phyloP scores from a whole-genome alignment of 2,329 filamentous ascomycete species.

The Nakataea oryzae region DNA sequence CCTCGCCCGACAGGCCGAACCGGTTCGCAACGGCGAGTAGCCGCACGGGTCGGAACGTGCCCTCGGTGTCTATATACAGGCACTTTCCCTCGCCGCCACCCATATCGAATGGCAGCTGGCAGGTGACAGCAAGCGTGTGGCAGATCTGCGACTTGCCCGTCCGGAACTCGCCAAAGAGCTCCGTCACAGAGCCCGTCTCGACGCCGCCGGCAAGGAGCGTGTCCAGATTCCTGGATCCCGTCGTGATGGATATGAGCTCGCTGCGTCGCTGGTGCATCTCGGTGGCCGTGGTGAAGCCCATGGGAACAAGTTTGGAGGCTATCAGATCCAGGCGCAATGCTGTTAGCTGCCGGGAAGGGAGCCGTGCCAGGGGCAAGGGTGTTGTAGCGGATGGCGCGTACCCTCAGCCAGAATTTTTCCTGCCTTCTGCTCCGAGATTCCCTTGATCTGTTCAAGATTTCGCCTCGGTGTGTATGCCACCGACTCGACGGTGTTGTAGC shows the following conservation, averaged over 20 bases:
- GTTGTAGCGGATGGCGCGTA: slow-evolving; percentile 23
- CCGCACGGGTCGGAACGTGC: slow-evolving; percentile 88
- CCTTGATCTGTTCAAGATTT: slow-evolving; percentile 87
- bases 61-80: slow-evolving; percentile 96
- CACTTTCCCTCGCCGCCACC: slow-evolving; percentile 97
- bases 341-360: background rate
- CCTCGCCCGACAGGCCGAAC: slow-evolving; percentile 89
- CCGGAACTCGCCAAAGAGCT: slow-evolving; percentile 95
- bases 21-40: slow-evolving; percentile 86
- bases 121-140: slow-evolving; percentile 96
- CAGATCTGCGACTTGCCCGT: slow-evolving; percentile 99
- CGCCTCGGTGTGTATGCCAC: slow-evolving; percentile 85
- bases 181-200: slow-evolving; percentile 95
- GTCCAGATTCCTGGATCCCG: slow-evolving; percentile 93
- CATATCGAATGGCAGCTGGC: slow-evolving; percentile 97
- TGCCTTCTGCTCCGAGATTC: slow-evolving; percentile 95
- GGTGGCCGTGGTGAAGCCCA: slow-evolving; percentile 98
- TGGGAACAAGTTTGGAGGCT: slow-evolving; percentile 94
- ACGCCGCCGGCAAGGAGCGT: slow-evolving; percentile 89
- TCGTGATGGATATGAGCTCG: slow-evolving; percentile 96
- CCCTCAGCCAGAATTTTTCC: slow-evolving; percentile 84
- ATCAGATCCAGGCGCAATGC: background rate
- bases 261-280: slow-evolving; percentile 97
- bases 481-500: slow-evolving; percentile 90
- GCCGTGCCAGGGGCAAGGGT: background rate